phyloP scores from a whole-genome alignment of 176 grass and related monocot genomes.

The Microstegium vimineum region DNA sequence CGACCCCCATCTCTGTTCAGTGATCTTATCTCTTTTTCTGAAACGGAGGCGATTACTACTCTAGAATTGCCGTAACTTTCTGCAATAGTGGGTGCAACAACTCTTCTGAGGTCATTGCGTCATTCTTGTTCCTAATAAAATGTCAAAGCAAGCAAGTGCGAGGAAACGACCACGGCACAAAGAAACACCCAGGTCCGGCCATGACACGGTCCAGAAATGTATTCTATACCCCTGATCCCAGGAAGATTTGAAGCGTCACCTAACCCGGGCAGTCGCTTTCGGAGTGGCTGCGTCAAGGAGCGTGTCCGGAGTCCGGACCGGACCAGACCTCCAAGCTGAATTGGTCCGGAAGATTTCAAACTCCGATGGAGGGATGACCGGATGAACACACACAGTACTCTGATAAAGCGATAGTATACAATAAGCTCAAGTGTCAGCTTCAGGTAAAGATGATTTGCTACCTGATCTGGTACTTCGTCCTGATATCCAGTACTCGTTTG shows the following conservation, averaged over 20 bases:
- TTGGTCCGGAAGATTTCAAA: slow-evolving; percentile 10
- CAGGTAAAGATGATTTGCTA: slow-evolving; percentile 1
- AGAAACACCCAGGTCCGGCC: slow-evolving; percentile 20
- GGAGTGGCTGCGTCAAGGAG: neutral
- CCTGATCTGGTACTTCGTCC: neutral
- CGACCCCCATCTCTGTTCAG: neutral
- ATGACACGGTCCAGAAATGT: slow-evolving; percentile 11
- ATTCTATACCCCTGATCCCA: neutral
- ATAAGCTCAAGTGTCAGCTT: slow-evolving; percentile 5
- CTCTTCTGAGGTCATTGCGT: slow-evolving; percentile 19
- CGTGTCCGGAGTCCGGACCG: too few relatives aligned
- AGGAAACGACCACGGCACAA: slow-evolving; percentile 22
- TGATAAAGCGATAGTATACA: neutral
- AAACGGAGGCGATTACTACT: slow-evolving; percentile 4
- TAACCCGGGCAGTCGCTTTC: slow-evolving; percentile 23
- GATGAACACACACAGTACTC: neutral
- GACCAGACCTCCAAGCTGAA: neutral
- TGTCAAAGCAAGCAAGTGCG: slow-evolving; percentile 20
- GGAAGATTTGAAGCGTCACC: neutral
- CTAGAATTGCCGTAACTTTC: slow-evolving; percentile 28
- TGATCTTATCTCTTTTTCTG: neutral
- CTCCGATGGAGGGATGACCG: neutral
- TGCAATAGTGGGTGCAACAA: slow-evolving; percentile 39
- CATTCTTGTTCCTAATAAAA: neutral
- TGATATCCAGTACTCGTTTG: too few relatives aligned